Base-by-base conservation (phyloP, 768 basidiomycete genomes). In the Pleurotus djamor region DNA sequence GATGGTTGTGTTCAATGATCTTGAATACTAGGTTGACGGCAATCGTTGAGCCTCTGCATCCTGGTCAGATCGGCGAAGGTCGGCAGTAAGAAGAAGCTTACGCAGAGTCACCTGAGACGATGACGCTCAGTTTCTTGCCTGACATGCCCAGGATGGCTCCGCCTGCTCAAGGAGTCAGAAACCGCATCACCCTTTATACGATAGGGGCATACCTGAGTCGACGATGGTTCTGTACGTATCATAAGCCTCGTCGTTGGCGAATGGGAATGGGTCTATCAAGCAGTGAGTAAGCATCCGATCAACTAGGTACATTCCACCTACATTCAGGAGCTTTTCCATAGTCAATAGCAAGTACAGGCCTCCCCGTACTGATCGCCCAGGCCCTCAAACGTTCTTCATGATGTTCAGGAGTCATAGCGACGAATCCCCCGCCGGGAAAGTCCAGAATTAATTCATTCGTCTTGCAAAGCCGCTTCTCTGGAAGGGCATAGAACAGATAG, bases 281-380 rank as follows among this genome's bases (percentile, higher is more conserved):
- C 6, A 41, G 51, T 57, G 16, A 59, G 28, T 38, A 28, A 34
- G 32, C 9, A 58, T 37, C 61, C 55, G 51, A 12, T 59, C 44
- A 60, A 63, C 38, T 37, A 47, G 37, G 17, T 38, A 48, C 9
- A 50, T 57, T 35, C 16, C 16, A 66, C 85, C 71, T 69, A 94
- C 94, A 96, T 80, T 98, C 95, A 4, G 96, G 95, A 21, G 95
- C 92, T 74, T 98, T 99, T 36, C 95, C 94, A 71, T 98, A 98
- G 62, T 98, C 94, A 48, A 98, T 82, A 9, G 92, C 81, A 41
- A 98, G 75, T 3, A 98, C 83, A 12, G 92, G 91, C 67, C 85
- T 87, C 10, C 88, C 83, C 0, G 92, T 93, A 50, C 78, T 79
- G 35, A 84, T 75, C 3, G 95, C 91, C 96, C 97, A 98, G 65